phyloP scores from a whole-genome alignment of 108 stramenopile genomes.

The Cyclotella choctawhatcheeana region DNA sequence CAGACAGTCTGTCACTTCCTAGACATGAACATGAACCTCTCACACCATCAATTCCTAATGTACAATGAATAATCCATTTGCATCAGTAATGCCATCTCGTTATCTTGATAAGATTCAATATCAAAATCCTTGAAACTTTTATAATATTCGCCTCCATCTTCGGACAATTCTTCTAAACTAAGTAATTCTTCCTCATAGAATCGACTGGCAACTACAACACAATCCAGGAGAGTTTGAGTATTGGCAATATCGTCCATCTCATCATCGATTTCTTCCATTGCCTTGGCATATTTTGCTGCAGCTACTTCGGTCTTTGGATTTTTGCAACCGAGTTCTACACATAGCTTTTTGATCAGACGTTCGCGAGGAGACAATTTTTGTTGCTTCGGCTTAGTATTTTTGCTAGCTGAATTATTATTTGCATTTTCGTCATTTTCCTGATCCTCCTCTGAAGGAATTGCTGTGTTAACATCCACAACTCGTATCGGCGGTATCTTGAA shows the following conservation, averaged over 20 bases:
- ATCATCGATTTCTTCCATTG: conserved; percentile 77
- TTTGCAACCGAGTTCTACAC: conserved; percentile 60
- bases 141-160: conserved; percentile 49
- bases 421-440: conserved; percentile 43
- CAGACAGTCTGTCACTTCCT: not conserved
- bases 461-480: conserved; percentile 44
- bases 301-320: conserved; percentile 74
- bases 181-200: conserved; percentile 74
- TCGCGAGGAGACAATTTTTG: conserved; percentile 53
- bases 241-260: conserved; percentile 62
- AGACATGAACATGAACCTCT: not conserved
- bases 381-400: conserved; percentile 39
- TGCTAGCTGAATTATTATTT: conserved; percentile 20
- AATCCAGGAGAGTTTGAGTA: conserved; percentile 74
- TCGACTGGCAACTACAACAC: conserved; percentile 72
- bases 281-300: conserved; percentile 58
- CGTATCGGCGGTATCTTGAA: conserved; percentile 42
- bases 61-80: conserved; percentile 82
- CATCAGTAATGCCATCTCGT: conserved; percentile 75
- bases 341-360: conserved; percentile 60
- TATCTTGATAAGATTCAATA: conserved; percentile 66
- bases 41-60: conserved; percentile 31
- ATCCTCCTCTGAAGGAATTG: conserved; percentile 38
- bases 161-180: conserved; percentile 50
- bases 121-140: conserved; percentile 59